Base-by-base conservation (phyloP, 2,329 filamentous ascomycete species). In the Nemania sp. region DNA sequence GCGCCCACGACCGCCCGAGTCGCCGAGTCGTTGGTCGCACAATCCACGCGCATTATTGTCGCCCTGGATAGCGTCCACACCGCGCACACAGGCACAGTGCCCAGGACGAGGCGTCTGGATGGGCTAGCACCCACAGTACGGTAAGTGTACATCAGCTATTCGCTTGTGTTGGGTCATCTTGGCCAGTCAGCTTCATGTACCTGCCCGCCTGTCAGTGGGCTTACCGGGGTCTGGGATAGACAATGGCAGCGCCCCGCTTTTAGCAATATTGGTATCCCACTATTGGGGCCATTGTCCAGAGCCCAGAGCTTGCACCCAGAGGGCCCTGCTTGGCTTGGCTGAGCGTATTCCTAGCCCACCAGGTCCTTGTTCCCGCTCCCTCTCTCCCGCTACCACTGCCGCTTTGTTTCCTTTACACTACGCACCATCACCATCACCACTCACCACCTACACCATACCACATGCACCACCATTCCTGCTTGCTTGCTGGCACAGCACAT, bases 251-350 rank as follows among this genome's bases (percentile, higher is more conserved):
- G 49, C 47, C 63, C 71, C 71, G 71, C 69, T 66, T 70, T 67
- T 72, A 37, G 60, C 67, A 72, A 71, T 71, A 71, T 72, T 72
- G 60, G 53, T 67, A 67, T 68, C 67, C 66, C 68, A 71, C 68
- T 71, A 71, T 71, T 72, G 69, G 69, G 65, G 63, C 62, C 65
- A 68, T 67, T 66, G 67, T 64, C 25, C 50, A 54, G 54, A 42
- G 55, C 18, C 67, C 65, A 69, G 64, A 63, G 63, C 65, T 69
- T 65, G 67, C 68, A 69, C 64, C 65, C 68, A 68, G 68, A 60
- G 68, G 68, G 61, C 65, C 65, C 65, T 29, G 25, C 25, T 29
- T 29, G 25, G 63, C 65, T 67, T 63, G 57, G 62, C 64, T 63
- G 40, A 60, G 60, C 49, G 34, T 48, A 21, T 42, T 54, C 46